Evolutionary conservation across 306 rosid genomes (phyloP).

Genomic region (Gastrolobium bilobum): DNA sequence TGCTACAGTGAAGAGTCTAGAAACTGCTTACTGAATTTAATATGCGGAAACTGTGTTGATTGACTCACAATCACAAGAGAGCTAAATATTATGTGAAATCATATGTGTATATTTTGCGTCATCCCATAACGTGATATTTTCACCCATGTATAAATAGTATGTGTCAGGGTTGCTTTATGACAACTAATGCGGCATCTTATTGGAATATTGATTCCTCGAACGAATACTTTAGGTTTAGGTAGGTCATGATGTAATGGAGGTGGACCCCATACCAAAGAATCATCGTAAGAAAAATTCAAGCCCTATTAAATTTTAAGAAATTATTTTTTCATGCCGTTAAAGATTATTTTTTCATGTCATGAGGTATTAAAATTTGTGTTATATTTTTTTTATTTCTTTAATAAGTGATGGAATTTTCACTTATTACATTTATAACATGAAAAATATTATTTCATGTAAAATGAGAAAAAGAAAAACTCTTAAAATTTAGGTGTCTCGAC

Average conservation of each 20-base stretch:
- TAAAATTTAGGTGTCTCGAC: not conserved
- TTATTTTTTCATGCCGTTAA: no score
- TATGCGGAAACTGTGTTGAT: constrained; percentile 19
- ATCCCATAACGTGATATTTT: not conserved
- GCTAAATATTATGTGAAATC: not conserved
- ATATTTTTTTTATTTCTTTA: no score
- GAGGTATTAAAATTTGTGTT: no score
- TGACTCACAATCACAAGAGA: not conserved
- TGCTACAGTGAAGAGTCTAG: not conserved
- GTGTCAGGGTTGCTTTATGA: not conserved
- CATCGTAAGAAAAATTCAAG: not conserved
- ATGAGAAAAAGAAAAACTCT: no score
- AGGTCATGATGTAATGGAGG: not conserved
- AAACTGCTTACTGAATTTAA: not conserved
- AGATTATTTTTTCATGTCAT: no score
- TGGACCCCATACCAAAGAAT: constrained; percentile 1
- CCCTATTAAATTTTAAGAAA: not conserved
- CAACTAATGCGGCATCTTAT: constrained; percentile 31
- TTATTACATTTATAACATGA: no score
- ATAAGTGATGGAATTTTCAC: no score
- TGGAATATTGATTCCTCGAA: not conserved
- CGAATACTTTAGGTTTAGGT: constrained; percentile 37
- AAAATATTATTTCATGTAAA: no score
- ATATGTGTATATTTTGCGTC: not conserved
- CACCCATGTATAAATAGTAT: not conserved